Evolutionary conservation across 768 basidiomycete species (phyloP), one percentile per base, ranked within the genome.

Genomic region (Hortiboletus campestris): DNA sequence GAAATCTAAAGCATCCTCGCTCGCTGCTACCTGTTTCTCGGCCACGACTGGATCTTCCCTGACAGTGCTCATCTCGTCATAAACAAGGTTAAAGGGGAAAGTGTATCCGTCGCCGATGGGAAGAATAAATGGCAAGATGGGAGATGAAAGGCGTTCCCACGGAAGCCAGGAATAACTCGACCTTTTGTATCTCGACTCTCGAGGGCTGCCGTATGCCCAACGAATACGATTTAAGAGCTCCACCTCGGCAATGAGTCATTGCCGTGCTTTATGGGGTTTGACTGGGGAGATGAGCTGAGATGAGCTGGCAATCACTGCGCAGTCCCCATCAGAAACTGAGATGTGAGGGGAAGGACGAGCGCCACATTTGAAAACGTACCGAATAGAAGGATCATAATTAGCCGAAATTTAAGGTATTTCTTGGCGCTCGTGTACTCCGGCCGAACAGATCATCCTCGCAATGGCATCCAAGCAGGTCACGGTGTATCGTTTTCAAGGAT

Each of bases 111-210:
- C 17, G 10, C 6, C n/a, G 25, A n/a, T 6, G 13, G 50, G 31
- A 8, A n/a, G 2, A 35, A 14, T 20, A 17, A 40, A 38, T 12
- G 12, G 22, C 6, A 19, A 45, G 49, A 44, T 35, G 50, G 40
- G 45, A 43, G 49, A 47, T 25, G 22, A 4, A 25, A 4, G 47
- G 53, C n/a, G 44, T 65, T 66, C 58, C 58, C 65, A 65, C 65
- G 54, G 8, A 58, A 46, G 29, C 41, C 3, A 12, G 12, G 6
- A 17, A 46, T 10, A 2, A 2, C 3, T 17, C 14, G 31, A 45
- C 35, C 54, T 65, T 65, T 67, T 65, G 63, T 64, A 61, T 22
- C 14, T 6, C 17, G 19, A 49, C 57, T 22, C 14, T 6, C 17
- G 19, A 49, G 31, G 17, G 43, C 20, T 25, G 4, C 25, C 40